phyloP scores from a whole-genome alignment of 2,329 filamentous ascomycete species.

The Didymella pinodella region DNA sequence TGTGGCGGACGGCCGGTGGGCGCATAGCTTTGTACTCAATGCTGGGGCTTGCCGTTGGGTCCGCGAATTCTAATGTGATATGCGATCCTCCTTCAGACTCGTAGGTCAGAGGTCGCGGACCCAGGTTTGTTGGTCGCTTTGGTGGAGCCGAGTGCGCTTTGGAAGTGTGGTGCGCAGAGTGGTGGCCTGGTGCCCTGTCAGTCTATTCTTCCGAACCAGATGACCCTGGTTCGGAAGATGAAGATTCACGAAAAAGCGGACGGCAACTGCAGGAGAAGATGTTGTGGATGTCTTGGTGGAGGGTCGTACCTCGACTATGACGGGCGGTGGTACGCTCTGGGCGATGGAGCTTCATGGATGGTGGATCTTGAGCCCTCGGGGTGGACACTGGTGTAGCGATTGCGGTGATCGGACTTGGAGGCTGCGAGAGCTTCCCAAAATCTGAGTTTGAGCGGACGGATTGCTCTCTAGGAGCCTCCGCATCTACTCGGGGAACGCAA shows the following conservation, averaged over 20 bases:
- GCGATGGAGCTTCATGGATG: neutral
- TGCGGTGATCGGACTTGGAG: conserved; percentile 9
- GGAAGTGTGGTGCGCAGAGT: conserved; percentile 12
- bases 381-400: conserved; percentile 3
- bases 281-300: conserved; percentile 1
- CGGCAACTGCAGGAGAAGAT: neutral
- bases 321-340: conserved; percentile 15
- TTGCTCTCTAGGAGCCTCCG: neutral
- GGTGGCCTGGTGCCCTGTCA: conserved; percentile 27
- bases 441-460: neutral
- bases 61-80: conserved; percentile 2
- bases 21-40: neutral
- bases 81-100: conserved; percentile 2
- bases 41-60: conserved; percentile 1
- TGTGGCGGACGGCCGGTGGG: neutral
- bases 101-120: neutral
- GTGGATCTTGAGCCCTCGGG: neutral
- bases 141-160: neutral
- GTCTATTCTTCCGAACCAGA: conserved; percentile 5
- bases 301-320: conserved; percentile 12
- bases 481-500: neutral
- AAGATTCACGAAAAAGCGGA: conserved; percentile 6
- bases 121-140: neutral
- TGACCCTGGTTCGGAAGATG: neutral
- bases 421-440: neutral